phyloP scores from a whole-genome alignment of 176 grass and related monocot genomes.

The Rhynchospora tenuis region DNA sequence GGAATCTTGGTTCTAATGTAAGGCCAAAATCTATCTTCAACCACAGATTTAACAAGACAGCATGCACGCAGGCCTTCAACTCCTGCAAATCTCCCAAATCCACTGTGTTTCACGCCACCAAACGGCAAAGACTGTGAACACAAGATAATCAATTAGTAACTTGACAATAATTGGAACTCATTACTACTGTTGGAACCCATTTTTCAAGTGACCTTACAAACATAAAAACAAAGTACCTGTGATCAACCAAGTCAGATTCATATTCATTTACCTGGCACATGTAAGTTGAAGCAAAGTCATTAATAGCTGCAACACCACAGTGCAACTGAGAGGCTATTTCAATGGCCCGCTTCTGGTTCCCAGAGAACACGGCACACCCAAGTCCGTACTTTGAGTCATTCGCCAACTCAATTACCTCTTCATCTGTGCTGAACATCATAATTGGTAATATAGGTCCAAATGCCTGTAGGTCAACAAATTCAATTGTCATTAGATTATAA shows the following conservation, averaged over 20 bases:
- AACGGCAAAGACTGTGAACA: slow-evolving; percentile 78
- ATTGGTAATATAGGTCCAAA: slow-evolving; percentile 95
- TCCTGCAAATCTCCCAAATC: slow-evolving; percentile 93
- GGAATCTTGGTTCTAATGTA: slow-evolving; percentile 88
- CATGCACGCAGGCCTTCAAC: slow-evolving; percentile 92
- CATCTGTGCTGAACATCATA: slow-evolving; percentile 86
- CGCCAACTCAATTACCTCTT: slow-evolving; percentile 82
- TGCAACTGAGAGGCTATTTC: slow-evolving; percentile 84
- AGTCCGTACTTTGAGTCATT: slow-evolving; percentile 97
- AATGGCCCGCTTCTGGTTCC: slow-evolving; percentile 75
- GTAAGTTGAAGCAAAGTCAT: slow-evolving; percentile 96
- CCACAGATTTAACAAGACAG: slow-evolving; percentile 89
- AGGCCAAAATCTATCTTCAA: slow-evolving; percentile 95
- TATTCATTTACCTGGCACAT: slow-evolving; percentile 81
- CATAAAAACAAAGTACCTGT: not conserved
- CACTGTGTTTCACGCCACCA: slow-evolving; percentile 94
- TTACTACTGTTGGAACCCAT: not conserved
- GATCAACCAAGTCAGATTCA: not conserved
- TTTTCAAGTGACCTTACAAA: not conserved
- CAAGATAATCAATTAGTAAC: slow-evolving; percentile 9
- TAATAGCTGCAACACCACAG: slow-evolving; percentile 83
- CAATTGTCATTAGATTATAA: not conserved
- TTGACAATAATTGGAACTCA: not conserved
- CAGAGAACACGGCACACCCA: slow-evolving; percentile 93
- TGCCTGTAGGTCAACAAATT: slow-evolving; percentile 35